Conservation (phyloP, 2,329 filamentous ascomycete species). For the Ceratocystis lukuohia region DNA sequence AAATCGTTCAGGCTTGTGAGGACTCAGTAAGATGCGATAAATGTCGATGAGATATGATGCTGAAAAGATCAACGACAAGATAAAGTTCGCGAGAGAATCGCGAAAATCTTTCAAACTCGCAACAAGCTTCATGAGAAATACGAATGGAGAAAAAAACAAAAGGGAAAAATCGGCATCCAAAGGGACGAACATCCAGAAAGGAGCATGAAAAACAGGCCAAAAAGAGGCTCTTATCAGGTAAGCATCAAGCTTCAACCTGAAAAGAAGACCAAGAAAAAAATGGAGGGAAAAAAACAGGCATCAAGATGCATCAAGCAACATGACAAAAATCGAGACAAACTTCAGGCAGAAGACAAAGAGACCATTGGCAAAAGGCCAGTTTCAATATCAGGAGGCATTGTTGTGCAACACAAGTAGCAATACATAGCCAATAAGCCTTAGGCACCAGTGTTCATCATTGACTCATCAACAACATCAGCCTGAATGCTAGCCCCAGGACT, state of each 20-base stretch:
- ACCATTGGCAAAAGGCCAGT: neutral
- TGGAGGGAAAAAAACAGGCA: neutral
- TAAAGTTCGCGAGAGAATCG: neutral
- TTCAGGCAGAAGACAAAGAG: neutral
- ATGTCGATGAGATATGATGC: neutral
- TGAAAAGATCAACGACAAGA: neutral
- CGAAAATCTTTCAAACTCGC: neutral
- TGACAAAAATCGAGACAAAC: neutral
- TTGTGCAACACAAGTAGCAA: constrained; percentile 5
- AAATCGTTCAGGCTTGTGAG: constrained; percentile 3
- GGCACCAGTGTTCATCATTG: constrained; percentile 1
- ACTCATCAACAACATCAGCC: constrained; percentile 21
- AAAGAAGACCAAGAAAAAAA: neutral
- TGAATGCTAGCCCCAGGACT: constrained; percentile 21
- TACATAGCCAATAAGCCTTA: neutral
- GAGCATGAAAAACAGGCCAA: constrained; percentile 6
- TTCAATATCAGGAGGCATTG: neutral
- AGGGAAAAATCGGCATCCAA: neutral
- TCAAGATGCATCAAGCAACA: neutral
- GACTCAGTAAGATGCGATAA: neutral
- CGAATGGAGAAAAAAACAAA: neutral
- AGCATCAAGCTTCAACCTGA: neutral
- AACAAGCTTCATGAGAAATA: constrained; percentile 1
- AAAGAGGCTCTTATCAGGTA: neutral
- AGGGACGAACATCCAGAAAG: neutral